Percentiles rank a stretch among this genome's conserved stretches.
Evolutionary conservation across 208 protist genomes (phyloP).

Genomic region (Lotmaria passim): DNA sequence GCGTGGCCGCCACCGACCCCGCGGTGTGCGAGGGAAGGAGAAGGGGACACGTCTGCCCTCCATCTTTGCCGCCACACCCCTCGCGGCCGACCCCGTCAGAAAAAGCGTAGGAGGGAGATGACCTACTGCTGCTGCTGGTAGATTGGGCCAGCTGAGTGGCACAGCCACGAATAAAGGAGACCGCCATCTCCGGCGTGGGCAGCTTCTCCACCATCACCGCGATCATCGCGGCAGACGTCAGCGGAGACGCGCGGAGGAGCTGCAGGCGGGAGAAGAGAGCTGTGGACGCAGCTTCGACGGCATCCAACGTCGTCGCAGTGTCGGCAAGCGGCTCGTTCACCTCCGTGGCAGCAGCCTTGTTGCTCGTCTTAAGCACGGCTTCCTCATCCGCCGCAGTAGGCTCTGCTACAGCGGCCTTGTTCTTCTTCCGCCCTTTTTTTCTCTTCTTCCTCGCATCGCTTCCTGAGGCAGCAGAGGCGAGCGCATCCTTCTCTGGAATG

Average conservation of each 20-base stretch:
- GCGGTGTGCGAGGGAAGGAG: not conserved
- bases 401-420: no score
- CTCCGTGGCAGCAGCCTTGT: not conserved
- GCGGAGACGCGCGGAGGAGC: constrained; percentile 42
- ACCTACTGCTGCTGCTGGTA: not conserved
- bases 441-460: not conserved
- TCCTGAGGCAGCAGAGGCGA: not conserved
- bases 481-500: not conserved
- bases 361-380: no score
- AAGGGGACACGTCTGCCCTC: not conserved
- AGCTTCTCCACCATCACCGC: constrained; percentile 69
- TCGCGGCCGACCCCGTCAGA: not conserved
- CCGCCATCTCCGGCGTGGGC: constrained; percentile 48
- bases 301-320: not conserved
- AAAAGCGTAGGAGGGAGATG: not conserved
- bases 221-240: constrained; percentile 59
- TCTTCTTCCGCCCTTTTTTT: not conserved
- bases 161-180: constrained; percentile 45
- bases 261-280: constrained; percentile 41
- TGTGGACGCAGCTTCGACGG: not conserved
- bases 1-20: constrained; percentile 21
- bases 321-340: no score
- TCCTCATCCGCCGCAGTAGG: no score
- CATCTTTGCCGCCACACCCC: not conserved
- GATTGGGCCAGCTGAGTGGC: constrained; percentile 24